Evolutionary conservation across 2,329 filamentous ascomycete genomes (phyloP).

Genomic region (Cladorrhinum sp.): DNA sequence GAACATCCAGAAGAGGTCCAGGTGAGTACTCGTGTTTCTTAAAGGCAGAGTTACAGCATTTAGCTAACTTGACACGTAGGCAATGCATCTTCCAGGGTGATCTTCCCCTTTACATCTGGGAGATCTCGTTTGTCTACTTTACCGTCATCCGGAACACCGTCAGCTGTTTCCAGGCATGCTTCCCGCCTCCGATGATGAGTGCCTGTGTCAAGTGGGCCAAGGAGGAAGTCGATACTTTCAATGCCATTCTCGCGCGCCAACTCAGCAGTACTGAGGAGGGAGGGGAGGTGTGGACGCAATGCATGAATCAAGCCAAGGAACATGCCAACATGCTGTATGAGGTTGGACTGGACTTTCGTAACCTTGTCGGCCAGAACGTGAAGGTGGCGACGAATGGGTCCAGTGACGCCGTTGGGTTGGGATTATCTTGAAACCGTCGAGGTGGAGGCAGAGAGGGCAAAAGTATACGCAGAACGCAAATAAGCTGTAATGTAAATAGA

Average conservation of each 20-base stretch:
- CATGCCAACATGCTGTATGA: slow-evolving; percentile 78
- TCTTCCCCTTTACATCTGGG: slow-evolving; percentile 88
- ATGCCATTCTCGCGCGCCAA: slow-evolving; percentile 75
- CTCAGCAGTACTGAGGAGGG: slow-evolving; percentile 78
- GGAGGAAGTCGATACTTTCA: slow-evolving; percentile 88
- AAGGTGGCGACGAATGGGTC: slow-evolving; percentile 23
- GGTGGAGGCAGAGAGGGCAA: background rate
- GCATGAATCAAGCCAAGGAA: slow-evolving; percentile 75
- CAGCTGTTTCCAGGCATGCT: slow-evolving; percentile 80
- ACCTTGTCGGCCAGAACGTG: slow-evolving; percentile 66
- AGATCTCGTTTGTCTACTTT: slow-evolving; percentile 94
- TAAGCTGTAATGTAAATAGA: background rate
- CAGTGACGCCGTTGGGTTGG: slow-evolving; percentile 41
- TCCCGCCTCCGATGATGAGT: slow-evolving; percentile 82
- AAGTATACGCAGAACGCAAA: background rate
- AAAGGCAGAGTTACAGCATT: background rate
- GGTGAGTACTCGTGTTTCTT: slow-evolving; percentile 49
- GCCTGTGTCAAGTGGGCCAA: slow-evolving; percentile 99
- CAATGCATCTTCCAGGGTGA: slow-evolving; percentile 96
- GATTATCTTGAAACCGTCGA: slow-evolving; percentile 31
- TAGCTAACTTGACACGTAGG: slow-evolving; percentile 41
- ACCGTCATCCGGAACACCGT: slow-evolving; percentile 92
- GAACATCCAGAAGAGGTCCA: slow-evolving; percentile 75
- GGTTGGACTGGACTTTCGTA: slow-evolving; percentile 85
- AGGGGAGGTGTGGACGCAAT: slow-evolving; percentile 76